Evolutionary conservation across 352 stramenopile genomes (phyloP).

Genomic region (Nothophytophthora sp.): DNA sequence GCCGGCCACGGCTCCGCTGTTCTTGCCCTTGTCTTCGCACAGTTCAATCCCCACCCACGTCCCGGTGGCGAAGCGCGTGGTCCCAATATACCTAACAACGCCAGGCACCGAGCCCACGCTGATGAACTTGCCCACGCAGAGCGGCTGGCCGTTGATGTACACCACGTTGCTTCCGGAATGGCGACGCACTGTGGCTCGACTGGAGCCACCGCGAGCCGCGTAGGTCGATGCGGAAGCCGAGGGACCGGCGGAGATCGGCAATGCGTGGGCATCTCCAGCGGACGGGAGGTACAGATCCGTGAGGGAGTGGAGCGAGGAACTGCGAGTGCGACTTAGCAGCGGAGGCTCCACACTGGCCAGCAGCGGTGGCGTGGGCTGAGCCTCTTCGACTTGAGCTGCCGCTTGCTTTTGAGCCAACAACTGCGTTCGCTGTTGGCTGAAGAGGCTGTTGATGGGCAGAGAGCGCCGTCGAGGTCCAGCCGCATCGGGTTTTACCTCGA

Average conservation of each 20-base stretch:
- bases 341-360: slow-evolving; percentile 29
- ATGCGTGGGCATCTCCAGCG: slow-evolving; percentile 13
- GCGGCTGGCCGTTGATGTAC: slow-evolving; percentile 37
- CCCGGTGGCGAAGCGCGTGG: slow-evolving; percentile 56
- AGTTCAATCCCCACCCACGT: slow-evolving; percentile 82
- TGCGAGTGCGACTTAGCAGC: slow-evolving; percentile 34
- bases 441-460: slow-evolving; percentile 47
- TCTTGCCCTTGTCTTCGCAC: slow-evolving; percentile 56
- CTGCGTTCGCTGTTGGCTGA: slow-evolving; percentile 24
- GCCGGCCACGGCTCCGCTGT: slow-evolving; percentile 62
- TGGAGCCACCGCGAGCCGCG: slow-evolving; percentile 2
- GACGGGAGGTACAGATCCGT: slow-evolving; percentile 40
- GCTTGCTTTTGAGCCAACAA: slow-evolving; percentile 15
- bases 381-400: slow-evolving; percentile 4
- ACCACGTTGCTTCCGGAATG: slow-evolving; percentile 49
- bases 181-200: slow-evolving; percentile 15
- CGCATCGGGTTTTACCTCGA: slow-evolving; percentile 18
- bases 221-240: background rate
- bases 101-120: slow-evolving; percentile 54
- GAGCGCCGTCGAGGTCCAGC: slow-evolving; percentile 36
- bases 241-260: slow-evolving; percentile 19
- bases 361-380: slow-evolving; percentile 26
- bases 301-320: slow-evolving; percentile 49
- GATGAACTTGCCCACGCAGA: slow-evolving; percentile 61
- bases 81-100: slow-evolving; percentile 70